Evolutionary conservation across 23 red algal species (phyloP).

Genomic region (Gracilaria domingensis): DNA sequence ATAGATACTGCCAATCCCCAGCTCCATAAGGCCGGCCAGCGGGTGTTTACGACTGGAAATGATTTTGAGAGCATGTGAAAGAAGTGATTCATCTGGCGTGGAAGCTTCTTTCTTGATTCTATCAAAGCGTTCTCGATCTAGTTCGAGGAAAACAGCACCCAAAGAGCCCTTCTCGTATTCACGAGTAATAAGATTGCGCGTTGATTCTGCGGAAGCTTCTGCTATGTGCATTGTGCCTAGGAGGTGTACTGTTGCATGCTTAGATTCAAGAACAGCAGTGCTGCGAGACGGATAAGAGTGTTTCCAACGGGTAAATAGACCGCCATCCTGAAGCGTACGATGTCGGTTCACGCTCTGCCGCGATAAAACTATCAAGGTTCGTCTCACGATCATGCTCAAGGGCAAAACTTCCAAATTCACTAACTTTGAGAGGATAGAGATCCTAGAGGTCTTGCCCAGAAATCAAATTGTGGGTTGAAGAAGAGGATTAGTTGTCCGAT

Average conservation of each 20-base stretch:
- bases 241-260: slow-evolving; percentile 42
- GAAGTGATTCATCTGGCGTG: slow-evolving; percentile 34
- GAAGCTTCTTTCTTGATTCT: slow-evolving; percentile 7
- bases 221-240: slow-evolving; percentile 68
- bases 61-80: slow-evolving; percentile 53
- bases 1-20: slow-evolving; percentile 43
- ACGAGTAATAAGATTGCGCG: slow-evolving; percentile 41
- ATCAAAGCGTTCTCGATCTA: slow-evolving; percentile 39
- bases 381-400: not conserved
- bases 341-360: not conserved
- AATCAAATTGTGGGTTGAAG: not conserved
- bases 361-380: not conserved
- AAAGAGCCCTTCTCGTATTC: slow-evolving; percentile 40
- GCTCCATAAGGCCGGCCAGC: slow-evolving; percentile 39
- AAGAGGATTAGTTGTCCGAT: not conserved
- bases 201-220: slow-evolving; percentile 42
- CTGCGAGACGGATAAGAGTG: slow-evolving; percentile 25
- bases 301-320: not conserved
- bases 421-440: not conserved
- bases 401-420: not conserved
- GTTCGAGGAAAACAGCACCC: slow-evolving; percentile 57
- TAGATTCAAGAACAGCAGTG: slow-evolving; percentile 27
- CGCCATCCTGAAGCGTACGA: not conserved
- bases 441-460: not conserved
- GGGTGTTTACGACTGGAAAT: slow-evolving; percentile 31